Percentiles rank a stretch among this genome's conserved stretches.
phyloP scores from a whole-genome alignment of 495 filamentous ascomycete species.

The Penicillium manginii region DNA sequence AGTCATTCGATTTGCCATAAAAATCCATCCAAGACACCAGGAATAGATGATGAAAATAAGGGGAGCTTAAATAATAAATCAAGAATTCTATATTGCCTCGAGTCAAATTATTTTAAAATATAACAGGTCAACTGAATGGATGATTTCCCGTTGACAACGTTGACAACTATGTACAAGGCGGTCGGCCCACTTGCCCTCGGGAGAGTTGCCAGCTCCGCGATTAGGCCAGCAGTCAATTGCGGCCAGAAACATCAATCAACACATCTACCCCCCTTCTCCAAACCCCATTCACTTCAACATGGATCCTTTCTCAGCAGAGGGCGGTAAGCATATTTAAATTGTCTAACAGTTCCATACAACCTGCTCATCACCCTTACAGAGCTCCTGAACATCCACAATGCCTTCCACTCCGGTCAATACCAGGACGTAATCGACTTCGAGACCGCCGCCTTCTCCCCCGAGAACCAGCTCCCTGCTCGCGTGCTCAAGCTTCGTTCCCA shows the following conservation, averaged over 20 bases:
- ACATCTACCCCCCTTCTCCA: constrained; percentile 18
- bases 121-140: neutral
- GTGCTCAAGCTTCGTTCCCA: constrained; percentile 79
- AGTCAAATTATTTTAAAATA: no score
- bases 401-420: constrained; percentile 94
- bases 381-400: constrained; percentile 91
- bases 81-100: no score
- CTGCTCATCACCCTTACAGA: constrained; percentile 54
- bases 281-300: constrained; percentile 50
- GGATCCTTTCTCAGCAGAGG: constrained; percentile 95
- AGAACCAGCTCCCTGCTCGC: constrained; percentile 78
- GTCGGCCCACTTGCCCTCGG: constrained; percentile 35
- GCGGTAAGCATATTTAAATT: constrained; percentile 53
- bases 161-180: constrained; percentile 17
- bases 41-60: no score
- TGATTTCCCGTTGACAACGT: neutral
- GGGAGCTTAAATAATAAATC: no score
- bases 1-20: constrained; percentile 34
- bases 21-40: constrained; percentile 26
- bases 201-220: constrained; percentile 24
- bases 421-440: constrained; percentile 79
- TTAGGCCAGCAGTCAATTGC: constrained; percentile 30
- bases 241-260: constrained; percentile 25
- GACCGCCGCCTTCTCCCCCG: constrained; percentile 70
- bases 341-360: neutral